Evolutionary conservation across 2,329 filamentous ascomycete genomes (phyloP).

Genomic region (Colletotrichum tropicale): DNA sequence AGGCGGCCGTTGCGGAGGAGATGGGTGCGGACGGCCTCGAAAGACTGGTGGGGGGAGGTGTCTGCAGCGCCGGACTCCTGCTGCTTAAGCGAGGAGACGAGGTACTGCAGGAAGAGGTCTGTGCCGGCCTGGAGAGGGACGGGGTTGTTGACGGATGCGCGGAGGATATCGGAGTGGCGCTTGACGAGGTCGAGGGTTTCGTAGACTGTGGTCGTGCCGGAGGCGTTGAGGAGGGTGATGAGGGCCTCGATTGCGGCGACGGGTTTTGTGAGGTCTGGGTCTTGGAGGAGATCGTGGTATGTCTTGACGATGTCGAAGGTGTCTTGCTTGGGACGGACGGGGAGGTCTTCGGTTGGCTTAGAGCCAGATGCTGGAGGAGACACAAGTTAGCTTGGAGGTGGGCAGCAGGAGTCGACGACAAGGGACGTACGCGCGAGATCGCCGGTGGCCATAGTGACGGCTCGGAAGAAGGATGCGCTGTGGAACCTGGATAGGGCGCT

Average conservation of each 20-base stretch:
- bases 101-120: slow-evolving; percentile 93
- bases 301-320: slow-evolving; percentile 56
- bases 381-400: background rate
- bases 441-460: slow-evolving; percentile 9
- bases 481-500: background rate
- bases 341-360: slow-evolving; percentile 15
- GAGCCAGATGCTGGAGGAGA: background rate
- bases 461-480: background rate
- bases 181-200: slow-evolving; percentile 90
- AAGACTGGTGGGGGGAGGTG: slow-evolving; percentile 50
- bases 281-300: slow-evolving; percentile 61
- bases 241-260: slow-evolving; percentile 93
- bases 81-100: slow-evolving; percentile 75
- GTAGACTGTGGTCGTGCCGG: slow-evolving; percentile 83
- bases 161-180: slow-evolving; percentile 77
- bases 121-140: slow-evolving; percentile 93
- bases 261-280: slow-evolving; percentile 91
- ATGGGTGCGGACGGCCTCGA: slow-evolving; percentile 83
- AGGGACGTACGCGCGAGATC: slow-evolving; percentile 5
- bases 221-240: slow-evolving; percentile 82
- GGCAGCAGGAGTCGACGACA: background rate
- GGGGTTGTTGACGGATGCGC: slow-evolving; percentile 81
- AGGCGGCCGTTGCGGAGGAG: slow-evolving; percentile 84
- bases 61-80: slow-evolving; percentile 39
- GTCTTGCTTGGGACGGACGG: slow-evolving; percentile 27